phyloP scores from a whole-genome alignment of 495 filamentous ascomycete genomes.

The Annulohypoxylon bovei region DNA sequence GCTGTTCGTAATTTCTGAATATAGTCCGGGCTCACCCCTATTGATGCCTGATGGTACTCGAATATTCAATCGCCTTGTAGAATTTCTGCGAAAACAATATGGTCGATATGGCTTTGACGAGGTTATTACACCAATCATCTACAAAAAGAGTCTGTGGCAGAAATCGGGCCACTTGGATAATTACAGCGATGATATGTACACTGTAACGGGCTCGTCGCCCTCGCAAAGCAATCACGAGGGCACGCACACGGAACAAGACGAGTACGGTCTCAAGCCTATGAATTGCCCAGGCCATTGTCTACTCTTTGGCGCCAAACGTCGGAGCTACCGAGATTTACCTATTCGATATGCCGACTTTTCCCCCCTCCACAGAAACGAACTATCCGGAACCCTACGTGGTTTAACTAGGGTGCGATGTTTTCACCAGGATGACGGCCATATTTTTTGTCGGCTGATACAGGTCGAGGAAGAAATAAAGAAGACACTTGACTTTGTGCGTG shows the following conservation, averaged over 20 bases:
- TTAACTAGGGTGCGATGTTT: constrained; percentile 91
- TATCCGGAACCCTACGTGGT: constrained; percentile 85
- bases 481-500: constrained; percentile 81
- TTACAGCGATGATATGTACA: constrained; percentile 95
- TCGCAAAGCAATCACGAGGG: constrained; percentile 47
- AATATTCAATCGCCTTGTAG: constrained; percentile 85
- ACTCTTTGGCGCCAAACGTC: constrained; percentile 75
- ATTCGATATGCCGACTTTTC: constrained; percentile 95
- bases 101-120: constrained; percentile 88
- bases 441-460: constrained; percentile 88
- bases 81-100: constrained; percentile 89
- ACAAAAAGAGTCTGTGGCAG: constrained; percentile 90
- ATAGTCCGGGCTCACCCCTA: constrained; percentile 88
- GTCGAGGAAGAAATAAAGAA: constrained; percentile 81
- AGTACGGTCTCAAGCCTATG: constrained; percentile 95
- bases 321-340: constrained; percentile 84
- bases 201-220: constrained; percentile 70
- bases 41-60: constrained; percentile 87
- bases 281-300: constrained; percentile 96
- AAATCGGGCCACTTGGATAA: constrained; percentile 92
- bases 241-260: constrained; percentile 68
- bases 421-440: constrained; percentile 96
- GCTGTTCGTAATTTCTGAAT: constrained; percentile 79
- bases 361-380: constrained; percentile 89
- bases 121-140: constrained; percentile 92